phyloP scores from a whole-genome alignment of 2,329 filamentous ascomycete genomes.

The Aspergillus neoniger region DNA sequence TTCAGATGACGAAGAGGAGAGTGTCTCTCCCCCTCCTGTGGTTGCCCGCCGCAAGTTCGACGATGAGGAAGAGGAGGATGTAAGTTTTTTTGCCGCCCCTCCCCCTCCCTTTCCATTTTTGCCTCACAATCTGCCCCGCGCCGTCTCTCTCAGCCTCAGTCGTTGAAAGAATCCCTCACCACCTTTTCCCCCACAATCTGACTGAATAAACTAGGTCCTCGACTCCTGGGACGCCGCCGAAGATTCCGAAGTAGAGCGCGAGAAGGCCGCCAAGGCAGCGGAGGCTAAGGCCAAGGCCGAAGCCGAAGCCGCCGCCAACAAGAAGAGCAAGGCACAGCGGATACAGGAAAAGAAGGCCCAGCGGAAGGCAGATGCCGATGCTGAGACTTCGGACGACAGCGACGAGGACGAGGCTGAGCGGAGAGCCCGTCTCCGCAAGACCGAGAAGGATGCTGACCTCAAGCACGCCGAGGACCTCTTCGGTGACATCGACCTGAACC shows the following conservation, averaged over 20 bases:
- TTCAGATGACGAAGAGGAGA: slow-evolving; percentile 55
- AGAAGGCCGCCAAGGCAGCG: slow-evolving; percentile 85
- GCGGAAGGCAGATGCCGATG: slow-evolving; percentile 60
- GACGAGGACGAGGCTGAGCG: slow-evolving; percentile 70
- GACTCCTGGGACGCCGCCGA: slow-evolving; percentile 97
- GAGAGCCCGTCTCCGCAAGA: slow-evolving; percentile 72
- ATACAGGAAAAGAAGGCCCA: slow-evolving; percentile 75
- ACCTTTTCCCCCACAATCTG: not conserved
- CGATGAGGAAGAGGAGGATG: slow-evolving; percentile 87
- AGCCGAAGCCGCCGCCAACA: slow-evolving; percentile 81
- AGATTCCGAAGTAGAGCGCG: slow-evolving; percentile 93
- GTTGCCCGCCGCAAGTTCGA: slow-evolving; percentile 73
- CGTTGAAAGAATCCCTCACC: no score
- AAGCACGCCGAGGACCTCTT: slow-evolving; percentile 91
- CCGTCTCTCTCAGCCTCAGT: not conserved
- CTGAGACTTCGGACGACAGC: slow-evolving; percentile 56
- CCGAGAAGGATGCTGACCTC: slow-evolving; percentile 85
- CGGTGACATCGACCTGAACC: slow-evolving; percentile 70
- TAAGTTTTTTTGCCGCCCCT: slow-evolving; percentile 46
- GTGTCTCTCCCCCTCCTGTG: slow-evolving; percentile 49
- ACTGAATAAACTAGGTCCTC: slow-evolving; percentile 65
- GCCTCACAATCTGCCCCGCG: not conserved
- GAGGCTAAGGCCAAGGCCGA: slow-evolving; percentile 88
- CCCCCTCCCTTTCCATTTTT: not conserved
- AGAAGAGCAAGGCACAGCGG: slow-evolving; percentile 85